Conservation (phyloP, 352 stramenopile genomes). For the Phytophthora litchii region DNA sequence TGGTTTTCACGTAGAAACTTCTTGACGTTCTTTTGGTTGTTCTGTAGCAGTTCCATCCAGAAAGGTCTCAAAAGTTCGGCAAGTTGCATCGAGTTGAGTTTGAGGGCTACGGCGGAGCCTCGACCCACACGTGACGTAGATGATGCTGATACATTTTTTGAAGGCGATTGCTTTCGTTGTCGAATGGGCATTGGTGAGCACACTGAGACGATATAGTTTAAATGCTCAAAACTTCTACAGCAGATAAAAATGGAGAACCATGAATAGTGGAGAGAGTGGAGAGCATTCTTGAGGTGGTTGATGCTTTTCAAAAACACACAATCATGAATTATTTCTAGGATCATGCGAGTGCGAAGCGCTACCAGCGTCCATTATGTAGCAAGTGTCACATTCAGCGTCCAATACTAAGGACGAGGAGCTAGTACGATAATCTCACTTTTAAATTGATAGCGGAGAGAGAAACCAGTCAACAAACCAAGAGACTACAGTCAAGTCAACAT, state of each 20-base stretch:
- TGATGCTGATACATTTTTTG: conserved; percentile 2
- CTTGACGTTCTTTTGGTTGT: conserved; percentile 50
- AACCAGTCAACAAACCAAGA: background rate
- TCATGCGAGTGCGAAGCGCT: too few relatives aligned
- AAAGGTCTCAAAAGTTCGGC: conserved; percentile 54
- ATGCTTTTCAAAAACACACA: too few relatives aligned
- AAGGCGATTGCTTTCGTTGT: conserved; percentile 6
- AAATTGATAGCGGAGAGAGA: conserved; percentile 9
- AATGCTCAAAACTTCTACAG: background rate
- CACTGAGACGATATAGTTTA: background rate
- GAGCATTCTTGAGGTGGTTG: too few relatives aligned
- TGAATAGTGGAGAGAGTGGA: too few relatives aligned
- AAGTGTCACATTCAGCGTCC: conserved; percentile 6
- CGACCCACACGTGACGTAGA: background rate
- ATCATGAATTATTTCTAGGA: too few relatives aligned
- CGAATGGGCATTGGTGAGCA: conserved; percentile 9
- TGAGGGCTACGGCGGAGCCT: conserved; percentile 2
- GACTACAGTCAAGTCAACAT: background rate
- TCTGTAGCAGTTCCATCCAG: conserved; percentile 55
- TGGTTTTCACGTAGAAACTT: conserved; percentile 48
- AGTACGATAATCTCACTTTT: conserved; percentile 1
- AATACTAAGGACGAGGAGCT: background rate
- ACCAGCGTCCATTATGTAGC: background rate
- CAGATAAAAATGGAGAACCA: conserved; percentile 17
- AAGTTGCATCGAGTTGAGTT: conserved; percentile 51